Conservation (phyloP, 192 early-diverging fungal species). For the Podochytrium sp. region DNA sequence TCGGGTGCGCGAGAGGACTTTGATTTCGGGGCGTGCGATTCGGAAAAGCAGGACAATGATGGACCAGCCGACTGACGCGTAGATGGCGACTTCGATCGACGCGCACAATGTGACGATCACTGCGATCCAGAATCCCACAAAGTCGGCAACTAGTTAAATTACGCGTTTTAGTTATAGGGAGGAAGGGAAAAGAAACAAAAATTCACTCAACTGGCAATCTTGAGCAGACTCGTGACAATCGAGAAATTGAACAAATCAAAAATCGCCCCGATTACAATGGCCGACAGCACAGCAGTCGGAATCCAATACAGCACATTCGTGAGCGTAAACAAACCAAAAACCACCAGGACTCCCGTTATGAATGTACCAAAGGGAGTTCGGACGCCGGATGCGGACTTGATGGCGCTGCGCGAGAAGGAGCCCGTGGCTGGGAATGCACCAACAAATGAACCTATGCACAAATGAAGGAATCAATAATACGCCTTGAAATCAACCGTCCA, state of each 20-base stretch:
- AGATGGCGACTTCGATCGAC: slow-evolving; percentile 80
- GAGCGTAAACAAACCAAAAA: slow-evolving; percentile 80
- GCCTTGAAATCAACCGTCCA: slow-evolving; percentile 93
- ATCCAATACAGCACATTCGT: slow-evolving; percentile 89
- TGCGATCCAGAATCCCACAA: slow-evolving; percentile 53
- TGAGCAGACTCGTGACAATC: slow-evolving; percentile 66
- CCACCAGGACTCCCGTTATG: slow-evolving; percentile 78
- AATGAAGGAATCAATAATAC: too few relatives aligned
- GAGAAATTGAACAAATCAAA: slow-evolving; percentile 73
- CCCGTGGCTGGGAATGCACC: slow-evolving; percentile 87
- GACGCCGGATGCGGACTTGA: slow-evolving; percentile 88
- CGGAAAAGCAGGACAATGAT: slow-evolving; percentile 76
- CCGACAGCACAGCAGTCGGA: slow-evolving; percentile 75
- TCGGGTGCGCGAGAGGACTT: slow-evolving; percentile 39
- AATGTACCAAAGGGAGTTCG: slow-evolving; percentile 80
- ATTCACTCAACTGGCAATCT: slow-evolving; percentile 39
- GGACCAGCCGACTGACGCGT: slow-evolving; percentile 73
- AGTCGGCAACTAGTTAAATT: slow-evolving; percentile 66
- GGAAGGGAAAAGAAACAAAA: slow-evolving; percentile 38
- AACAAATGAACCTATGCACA: slow-evolving; percentile 89
- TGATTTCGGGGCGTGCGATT: slow-evolving; percentile 71
- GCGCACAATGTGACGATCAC: slow-evolving; percentile 66
- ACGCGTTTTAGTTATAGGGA: slow-evolving; percentile 69
- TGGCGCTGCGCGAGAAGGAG: slow-evolving; percentile 90
- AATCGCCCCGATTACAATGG: slow-evolving; percentile 86